Conservation (phyloP, 108 stramenopile genomes). For the Nitzschia putrida region DNA sequence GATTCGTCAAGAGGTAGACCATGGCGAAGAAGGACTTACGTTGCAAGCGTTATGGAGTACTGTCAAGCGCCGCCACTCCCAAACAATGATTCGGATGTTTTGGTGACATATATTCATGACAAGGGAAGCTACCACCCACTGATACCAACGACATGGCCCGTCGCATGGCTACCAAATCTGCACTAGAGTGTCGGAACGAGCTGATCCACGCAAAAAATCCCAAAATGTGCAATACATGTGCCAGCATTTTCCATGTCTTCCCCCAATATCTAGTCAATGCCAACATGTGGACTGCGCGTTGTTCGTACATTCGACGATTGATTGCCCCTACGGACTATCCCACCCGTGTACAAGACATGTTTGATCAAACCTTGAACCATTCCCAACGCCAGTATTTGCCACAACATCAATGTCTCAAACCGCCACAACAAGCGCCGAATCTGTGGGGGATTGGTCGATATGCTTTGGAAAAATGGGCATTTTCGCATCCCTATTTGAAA, state of each 20-base stretch:
- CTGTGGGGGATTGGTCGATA: slow-evolving; percentile 24
- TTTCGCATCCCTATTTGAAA: slow-evolving; percentile 29
- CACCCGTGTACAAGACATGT: slow-evolving; percentile 23
- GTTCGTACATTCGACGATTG: slow-evolving; percentile 28
- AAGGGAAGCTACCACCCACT: slow-evolving; percentile 29
- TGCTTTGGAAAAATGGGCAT: slow-evolving; percentile 27
- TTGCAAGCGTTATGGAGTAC: slow-evolving; percentile 25
- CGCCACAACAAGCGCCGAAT: slow-evolving; percentile 6
- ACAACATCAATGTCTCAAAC: slow-evolving; percentile 13
- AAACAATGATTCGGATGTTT: not conserved
- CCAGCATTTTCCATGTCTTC: slow-evolving; percentile 14
- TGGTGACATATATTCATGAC: slow-evolving; percentile 38
- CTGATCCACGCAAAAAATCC: not conserved
- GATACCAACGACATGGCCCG: slow-evolving; percentile 18
- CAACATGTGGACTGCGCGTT: slow-evolving; percentile 32
- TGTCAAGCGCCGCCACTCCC: not conserved
- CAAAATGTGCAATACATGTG: slow-evolving; percentile 21
- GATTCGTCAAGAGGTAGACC: not conserved
- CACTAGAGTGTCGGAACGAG: slow-evolving; percentile 14
- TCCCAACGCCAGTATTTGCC: not conserved
- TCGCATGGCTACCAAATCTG: slow-evolving; percentile 20
- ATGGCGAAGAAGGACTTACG: slow-evolving; percentile 17
- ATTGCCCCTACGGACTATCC: slow-evolving; percentile 13
- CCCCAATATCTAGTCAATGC: slow-evolving; percentile 25
- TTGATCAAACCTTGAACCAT: slow-evolving; percentile 25